Evolutionary conservation across 768 basidiomycete genomes (phyloP).

Genomic region (Punctularia strigosozonata): DNA sequence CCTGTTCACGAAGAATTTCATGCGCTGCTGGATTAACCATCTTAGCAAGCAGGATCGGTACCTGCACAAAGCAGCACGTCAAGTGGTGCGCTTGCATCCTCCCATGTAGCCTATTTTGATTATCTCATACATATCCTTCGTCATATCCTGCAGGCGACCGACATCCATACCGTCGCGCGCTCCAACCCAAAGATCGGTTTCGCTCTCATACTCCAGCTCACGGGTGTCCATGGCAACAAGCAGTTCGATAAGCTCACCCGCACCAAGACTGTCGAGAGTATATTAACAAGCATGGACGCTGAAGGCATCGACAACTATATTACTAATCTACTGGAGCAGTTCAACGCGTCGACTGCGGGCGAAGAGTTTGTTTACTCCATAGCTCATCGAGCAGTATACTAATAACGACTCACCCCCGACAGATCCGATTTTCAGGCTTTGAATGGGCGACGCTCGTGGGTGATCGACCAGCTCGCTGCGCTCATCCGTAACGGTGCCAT

Average conservation of each 20-base stretch:
- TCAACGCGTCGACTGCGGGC: slow-evolving; percentile 34
- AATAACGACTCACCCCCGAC: slow-evolving; percentile 2
- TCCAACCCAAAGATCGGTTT: slow-evolving; percentile 73
- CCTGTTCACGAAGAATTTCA: slow-evolving; percentile 90
- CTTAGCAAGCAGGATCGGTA: slow-evolving; percentile 80
- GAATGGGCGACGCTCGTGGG: slow-evolving; percentile 63
- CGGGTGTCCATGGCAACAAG: slow-evolving; percentile 69
- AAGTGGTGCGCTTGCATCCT: slow-evolving; percentile 45
- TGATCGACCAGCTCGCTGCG: slow-evolving; percentile 72
- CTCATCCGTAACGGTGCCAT: slow-evolving; percentile 72
- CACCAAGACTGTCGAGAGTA: slow-evolving; percentile 84
- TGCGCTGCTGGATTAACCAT: slow-evolving; percentile 96
- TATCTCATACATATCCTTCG: slow-evolving; percentile 1
- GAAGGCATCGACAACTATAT: slow-evolving; percentile 74
- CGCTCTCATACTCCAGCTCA: slow-evolving; percentile 73
- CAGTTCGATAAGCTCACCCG: slow-evolving; percentile 89
- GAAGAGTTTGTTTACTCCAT: slow-evolving; percentile 25
- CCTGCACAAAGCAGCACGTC: slow-evolving; percentile 78
- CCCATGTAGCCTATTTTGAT: slow-evolving; percentile 1
- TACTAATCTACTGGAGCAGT: slow-evolving; percentile 51
- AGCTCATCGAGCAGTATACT: too few species aligned
- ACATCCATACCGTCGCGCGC: slow-evolving; percentile 66
- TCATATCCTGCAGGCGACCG: slow-evolving; percentile 40
- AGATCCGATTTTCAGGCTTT: slow-evolving; percentile 35
- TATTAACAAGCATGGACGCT: slow-evolving; percentile 61